Base-by-base conservation (phyloP, 139 green algal genomes). In the Helicosporidium sp. region DNA sequence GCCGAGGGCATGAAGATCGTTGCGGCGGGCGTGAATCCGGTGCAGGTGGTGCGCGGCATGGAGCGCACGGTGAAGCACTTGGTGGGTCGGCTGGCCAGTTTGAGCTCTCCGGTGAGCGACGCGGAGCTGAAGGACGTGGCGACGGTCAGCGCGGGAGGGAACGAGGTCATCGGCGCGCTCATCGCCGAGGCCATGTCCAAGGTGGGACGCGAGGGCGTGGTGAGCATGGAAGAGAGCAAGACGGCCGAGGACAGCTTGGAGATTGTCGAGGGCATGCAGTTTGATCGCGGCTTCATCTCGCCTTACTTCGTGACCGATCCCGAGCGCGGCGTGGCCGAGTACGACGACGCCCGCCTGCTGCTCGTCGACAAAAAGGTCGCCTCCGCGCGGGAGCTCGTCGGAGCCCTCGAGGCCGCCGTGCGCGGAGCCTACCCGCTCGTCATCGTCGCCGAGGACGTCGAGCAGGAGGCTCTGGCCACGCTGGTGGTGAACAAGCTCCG, bases 401-500 rank as follows among this genome's bases (percentile, higher is more conserved):
- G 66, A 52, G 78, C 95, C 36, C 75, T 95, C 55, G 87, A 97
- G 70, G 73, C 73, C 12, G 73, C 78, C 48, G 92, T 97, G 59
- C 75, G 82, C 35, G 73, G 76, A 44, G 80, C 80, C 57, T 93
- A 84, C 79, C 87, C 90, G 7, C 65, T 99, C 49, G 62, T 96
- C 26, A 83, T 99, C 64, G 95, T 99, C 73, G 90, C 90, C 6
- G 90, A 99, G 74, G 90, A 99, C 62, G 87, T 99, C 61, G 90
- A 97, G 78, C 55, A 97, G 73, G 90, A 99, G 73, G 82, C 90
- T 2, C 75, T 99, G 43, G 90, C 90, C 46, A 99, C 90, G 7
- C 76, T 99, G 41, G 90, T 99, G 28, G 90, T 99, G 41, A 99
- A 99, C 87, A 99, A 97, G 82, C 80, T 99, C 50, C 65, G 90